Evolutionary conservation across 179 eudicot species (phyloP).

Genomic region (Pouteria campechiana): DNA sequence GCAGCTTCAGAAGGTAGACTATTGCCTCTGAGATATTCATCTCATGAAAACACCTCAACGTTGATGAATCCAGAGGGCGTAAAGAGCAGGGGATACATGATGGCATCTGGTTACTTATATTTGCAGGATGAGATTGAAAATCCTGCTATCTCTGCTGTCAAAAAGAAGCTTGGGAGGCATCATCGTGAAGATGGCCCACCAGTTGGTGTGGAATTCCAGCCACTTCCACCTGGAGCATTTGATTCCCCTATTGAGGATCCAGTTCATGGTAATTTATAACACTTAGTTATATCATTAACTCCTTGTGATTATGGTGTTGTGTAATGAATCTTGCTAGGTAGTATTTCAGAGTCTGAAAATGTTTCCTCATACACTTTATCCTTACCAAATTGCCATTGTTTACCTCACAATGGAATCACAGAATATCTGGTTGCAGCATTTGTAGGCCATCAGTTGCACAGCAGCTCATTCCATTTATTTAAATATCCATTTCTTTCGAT

Average conservation of each 20-base stretch:
- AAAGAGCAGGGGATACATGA: conserved; percentile 32
- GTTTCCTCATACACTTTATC: too few relatives aligned
- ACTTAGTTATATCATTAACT: not conserved
- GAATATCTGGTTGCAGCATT: too few relatives aligned
- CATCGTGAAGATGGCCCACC: conserved; percentile 82
- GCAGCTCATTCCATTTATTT: too few relatives aligned
- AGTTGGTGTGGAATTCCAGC: conserved; percentile 80
- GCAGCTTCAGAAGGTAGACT: conserved; percentile 34
- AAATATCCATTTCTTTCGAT: too few relatives aligned
- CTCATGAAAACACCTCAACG: conserved; percentile 21
- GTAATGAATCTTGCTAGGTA: not conserved
- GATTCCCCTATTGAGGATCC: conserved; percentile 42
- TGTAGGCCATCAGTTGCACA: too few relatives aligned
- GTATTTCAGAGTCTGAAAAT: not conserved
- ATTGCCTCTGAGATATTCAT: conserved; percentile 26
- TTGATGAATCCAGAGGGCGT: conserved; percentile 8
- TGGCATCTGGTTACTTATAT: conserved; percentile 90
- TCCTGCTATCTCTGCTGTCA: conserved; percentile 84
- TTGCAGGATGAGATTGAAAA: conserved; percentile 73
- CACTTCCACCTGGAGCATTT: conserved; percentile 94
- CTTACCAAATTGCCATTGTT: too few relatives aligned
- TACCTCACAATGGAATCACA: too few relatives aligned
- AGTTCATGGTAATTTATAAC: conserved; percentile 28
- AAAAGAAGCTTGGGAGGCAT: conserved; percentile 76
- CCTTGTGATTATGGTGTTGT: not conserved